A percentile compares a stretch with the other conserved stretches of the same genome.
phyloP scores from a whole-genome alignment of 192 early-diverging fungal species.

The Coemansia sp. region DNA sequence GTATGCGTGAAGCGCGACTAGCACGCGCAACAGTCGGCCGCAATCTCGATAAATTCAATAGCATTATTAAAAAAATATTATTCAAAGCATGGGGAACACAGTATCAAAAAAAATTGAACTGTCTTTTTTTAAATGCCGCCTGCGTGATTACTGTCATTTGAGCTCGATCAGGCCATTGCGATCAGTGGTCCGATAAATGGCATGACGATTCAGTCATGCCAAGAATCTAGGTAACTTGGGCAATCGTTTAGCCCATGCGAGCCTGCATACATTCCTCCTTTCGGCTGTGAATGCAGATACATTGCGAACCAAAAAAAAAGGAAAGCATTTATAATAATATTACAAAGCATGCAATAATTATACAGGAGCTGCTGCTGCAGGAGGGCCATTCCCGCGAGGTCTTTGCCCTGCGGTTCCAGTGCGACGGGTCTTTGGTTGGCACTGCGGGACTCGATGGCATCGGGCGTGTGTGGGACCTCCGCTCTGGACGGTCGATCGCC shows the following conservation, averaged over 20 bases:
- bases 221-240: neutral
- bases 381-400: slow-evolving; percentile 95
- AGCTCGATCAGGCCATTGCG: neutral
- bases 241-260: neutral
- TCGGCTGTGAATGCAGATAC: neutral
- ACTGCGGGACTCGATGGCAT: slow-evolving; percentile 90
- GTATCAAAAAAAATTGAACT: too few relatives aligned
- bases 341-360: neutral
- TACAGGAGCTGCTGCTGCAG: slow-evolving; percentile 60
- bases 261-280: neutral
- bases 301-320: neutral
- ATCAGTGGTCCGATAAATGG: neutral
- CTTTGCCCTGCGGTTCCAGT: slow-evolving; percentile 88
- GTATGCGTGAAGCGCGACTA: neutral
- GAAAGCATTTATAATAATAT: neutral
- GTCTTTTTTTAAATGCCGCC: neutral
- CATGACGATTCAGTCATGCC: neutral
- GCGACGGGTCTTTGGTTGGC: slow-evolving; percentile 86
- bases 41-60: neutral
- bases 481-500: slow-evolving; percentile 87
- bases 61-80: neutral
- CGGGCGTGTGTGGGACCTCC: slow-evolving; percentile 93
- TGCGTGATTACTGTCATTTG: neutral
- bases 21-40: neutral
- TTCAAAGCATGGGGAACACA: neutral